Percentiles rank a stretch among this genome's conserved stretches.
These are phyloP conservation scores for Alternaria arborescens DNA, from an alignment of 2,329 filamentous ascomycete genomes.

Conservation along the genomic window DNA sequence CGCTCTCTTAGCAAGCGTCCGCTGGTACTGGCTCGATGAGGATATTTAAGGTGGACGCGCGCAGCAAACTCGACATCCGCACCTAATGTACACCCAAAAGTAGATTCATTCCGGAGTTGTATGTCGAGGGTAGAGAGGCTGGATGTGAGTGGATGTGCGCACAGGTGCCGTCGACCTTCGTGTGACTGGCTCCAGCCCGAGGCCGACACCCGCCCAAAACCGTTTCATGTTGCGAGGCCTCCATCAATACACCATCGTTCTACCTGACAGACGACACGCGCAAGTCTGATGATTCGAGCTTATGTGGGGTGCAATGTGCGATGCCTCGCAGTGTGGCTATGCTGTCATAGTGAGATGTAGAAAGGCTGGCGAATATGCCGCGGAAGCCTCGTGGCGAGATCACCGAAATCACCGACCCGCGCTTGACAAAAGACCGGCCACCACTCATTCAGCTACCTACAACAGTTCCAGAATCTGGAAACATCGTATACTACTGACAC, in stretches of 20 bases:
- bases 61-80: too few species aligned
- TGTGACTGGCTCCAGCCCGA: neutral
- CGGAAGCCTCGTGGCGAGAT: neutral
- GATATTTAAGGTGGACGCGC: too few species aligned
- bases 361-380: neutral
- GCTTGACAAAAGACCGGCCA: neutral
- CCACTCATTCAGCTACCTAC: neutral
- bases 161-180: neutral
- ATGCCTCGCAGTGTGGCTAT: neutral
- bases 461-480: neutral
- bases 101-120: too few species aligned
- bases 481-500: neutral
- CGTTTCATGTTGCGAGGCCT: neutral
- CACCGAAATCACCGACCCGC: neutral
- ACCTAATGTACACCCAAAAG: too few species aligned
- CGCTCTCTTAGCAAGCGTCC: too few species aligned
- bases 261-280: neutral
- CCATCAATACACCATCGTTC: neutral
- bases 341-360: neutral
- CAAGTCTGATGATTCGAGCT: neutral
- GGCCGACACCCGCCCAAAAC: neutral
- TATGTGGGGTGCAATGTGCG: neutral
- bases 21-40: too few species aligned
- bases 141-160: neutral
- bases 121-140: neutral